Percentiles rank a stretch among this genome's conserved stretches.
Conservation (phyloP, 176 grass and related monocot species). For the Paspalum vaginatum region DNA sequence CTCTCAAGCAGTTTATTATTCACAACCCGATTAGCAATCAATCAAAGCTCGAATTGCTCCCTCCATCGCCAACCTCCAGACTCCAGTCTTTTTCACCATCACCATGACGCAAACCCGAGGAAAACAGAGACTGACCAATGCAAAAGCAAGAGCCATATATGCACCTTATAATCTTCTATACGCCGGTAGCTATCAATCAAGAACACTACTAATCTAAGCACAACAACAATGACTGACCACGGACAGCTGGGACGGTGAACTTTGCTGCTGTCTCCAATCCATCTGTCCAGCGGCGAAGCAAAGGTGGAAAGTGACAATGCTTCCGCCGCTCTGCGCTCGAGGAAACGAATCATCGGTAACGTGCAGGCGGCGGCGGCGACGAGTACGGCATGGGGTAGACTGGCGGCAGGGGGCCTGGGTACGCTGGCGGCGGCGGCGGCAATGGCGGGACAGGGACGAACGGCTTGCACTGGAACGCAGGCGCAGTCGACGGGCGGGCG, state of each 20-base stretch:
- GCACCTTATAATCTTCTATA: conserved; percentile 54
- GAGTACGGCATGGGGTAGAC: conserved; percentile 78
- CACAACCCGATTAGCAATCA: conserved; percentile 83
- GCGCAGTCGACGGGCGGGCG: conserved; percentile 49
- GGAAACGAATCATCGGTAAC: conserved; percentile 57
- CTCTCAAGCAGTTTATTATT: conserved; percentile 92
- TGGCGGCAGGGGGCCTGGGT: conserved; percentile 67
- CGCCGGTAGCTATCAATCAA: conserved; percentile 55
- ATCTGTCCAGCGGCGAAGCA: not conserved
- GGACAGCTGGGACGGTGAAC: conserved; percentile 46
- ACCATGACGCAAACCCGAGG: conserved; percentile 16
- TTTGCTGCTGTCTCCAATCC: conserved; percentile 30
- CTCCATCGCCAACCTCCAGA: conserved; percentile 31
- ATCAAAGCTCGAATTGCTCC: conserved; percentile 43
- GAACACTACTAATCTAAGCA: conserved; percentile 44
- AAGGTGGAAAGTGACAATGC: conserved; percentile 15
- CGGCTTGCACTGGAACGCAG: conserved; percentile 62
- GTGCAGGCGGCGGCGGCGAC: conserved; percentile 83
- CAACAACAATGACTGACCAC: conserved; percentile 58
- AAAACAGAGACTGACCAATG: conserved; percentile 45
- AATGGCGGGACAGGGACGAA: conserved; percentile 37
- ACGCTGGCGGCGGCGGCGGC: conserved; percentile 47
- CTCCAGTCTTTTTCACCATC: conserved; percentile 55
- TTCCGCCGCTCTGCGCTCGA: too few species aligned
- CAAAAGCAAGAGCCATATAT: conserved; percentile 43